phyloP scores from a whole-genome alignment of 495 filamentous ascomycete species.

The Aspergillus haitiensis region DNA sequence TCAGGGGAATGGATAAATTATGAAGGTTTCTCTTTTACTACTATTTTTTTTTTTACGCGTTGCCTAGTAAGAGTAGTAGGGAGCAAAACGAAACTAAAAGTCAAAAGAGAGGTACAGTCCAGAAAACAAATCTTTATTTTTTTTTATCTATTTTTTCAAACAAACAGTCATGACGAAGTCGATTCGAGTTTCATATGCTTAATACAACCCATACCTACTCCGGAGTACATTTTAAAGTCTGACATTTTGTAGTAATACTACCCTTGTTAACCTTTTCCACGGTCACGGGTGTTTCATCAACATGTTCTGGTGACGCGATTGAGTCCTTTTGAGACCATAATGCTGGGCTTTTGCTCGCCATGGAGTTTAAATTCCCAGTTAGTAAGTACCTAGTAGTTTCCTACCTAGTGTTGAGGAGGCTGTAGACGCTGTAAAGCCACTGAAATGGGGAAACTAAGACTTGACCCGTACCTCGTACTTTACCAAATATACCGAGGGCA shows the following conservation, averaged over 20 bases:
- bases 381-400: background rate
- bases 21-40: no score
- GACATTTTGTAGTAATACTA: background rate
- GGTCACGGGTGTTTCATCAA: background rate
- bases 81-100: no score
- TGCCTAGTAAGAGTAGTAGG: no score
- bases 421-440: background rate
- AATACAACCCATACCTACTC: no score
- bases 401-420: background rate
- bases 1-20: no score
- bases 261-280: background rate
- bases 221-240: no score
- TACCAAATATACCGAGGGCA: background rate
- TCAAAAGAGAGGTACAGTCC: no score
- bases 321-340: conserved; percentile 10
- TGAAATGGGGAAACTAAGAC: background rate
- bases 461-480: background rate
- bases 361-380: background rate
- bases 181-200: no score
- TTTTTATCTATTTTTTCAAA: no score
- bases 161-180: no score
- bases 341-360: background rate
- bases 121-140: no score
- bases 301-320: conserved; percentile 23
- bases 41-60: no score